Base-by-base conservation (phyloP, 805 yeast genomes). In the Sugiyamaella valdiviana region DNA sequence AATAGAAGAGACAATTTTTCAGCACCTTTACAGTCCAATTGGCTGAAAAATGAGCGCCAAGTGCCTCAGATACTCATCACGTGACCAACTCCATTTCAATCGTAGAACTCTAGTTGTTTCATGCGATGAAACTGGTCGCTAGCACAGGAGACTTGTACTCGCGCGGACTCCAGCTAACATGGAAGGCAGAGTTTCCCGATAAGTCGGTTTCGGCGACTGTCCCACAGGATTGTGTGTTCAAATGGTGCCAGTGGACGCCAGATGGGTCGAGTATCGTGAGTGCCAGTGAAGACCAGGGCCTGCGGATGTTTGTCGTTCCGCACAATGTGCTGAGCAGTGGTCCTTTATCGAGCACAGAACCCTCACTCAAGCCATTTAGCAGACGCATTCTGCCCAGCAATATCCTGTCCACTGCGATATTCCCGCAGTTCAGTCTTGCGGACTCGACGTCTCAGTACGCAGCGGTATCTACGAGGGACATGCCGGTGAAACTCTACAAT, bases 191-290 rank as follows among this genome's bases (percentile, higher is more conserved):
- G 39, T 36, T 16, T 36, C 19, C 21, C 9, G 39, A 19, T 4
- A 36, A 12, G 3, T 3, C 15, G 24, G 3, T 9, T 24, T 32
- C n/a, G 21, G n/a, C 22, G 9, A 26, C 32, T 10, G 32, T 26
- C 32, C 32, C 32, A 3, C n/a, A 26, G 10, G 32, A 38, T 15
- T 45, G 23, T 19, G 36, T 48, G 4, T 50, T 50, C 44, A 45
- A 49, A 22, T 45, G 41, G 29, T 39, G 39, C 9, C 21, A 37
- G 1, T 58, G 61, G 61, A 58, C 59, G 10, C 50, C 59, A 2
- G 62, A 58, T 36, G 62, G 62, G 2, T 53, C 60, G n/a, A 39
- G 51, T 5, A 17, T 58, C 5, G 44, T 58, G 32, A 46, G 60
- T 6, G 44, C 24, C 15, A 50, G 43, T 39, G 60, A 56, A 20